Percentiles rank a stretch among this genome's conserved stretches.
These are phyloP conservation scores for Quillaja saponaria DNA, from an alignment of 306 rosid genomes.

Conservation along the genomic window DNA sequence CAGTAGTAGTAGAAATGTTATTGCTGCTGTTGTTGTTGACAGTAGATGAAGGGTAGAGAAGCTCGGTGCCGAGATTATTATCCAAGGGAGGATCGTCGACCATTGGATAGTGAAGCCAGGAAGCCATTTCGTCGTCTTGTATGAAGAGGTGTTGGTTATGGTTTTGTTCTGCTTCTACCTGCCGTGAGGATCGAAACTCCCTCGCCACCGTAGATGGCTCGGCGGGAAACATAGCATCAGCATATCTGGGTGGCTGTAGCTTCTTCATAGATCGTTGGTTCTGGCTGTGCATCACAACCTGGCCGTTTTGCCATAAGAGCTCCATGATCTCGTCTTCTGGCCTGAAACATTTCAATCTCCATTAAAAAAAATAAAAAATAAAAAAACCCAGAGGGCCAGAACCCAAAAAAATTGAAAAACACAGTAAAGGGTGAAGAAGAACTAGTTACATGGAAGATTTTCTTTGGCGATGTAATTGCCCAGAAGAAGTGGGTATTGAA, in stretches of 20 bases:
- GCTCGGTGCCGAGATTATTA: conserved; percentile 51
- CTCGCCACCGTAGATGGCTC: conserved; percentile 26
- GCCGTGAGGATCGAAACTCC: conserved; percentile 38
- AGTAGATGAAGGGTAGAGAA: conserved; percentile 32
- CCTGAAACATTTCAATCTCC: conserved; percentile 37
- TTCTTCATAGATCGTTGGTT: conserved; percentile 47
- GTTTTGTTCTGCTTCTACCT: conserved; percentile 18
- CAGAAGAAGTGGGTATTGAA: conserved; percentile 38
- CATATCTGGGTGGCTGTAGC: conserved; percentile 23
- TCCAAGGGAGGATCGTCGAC: conserved; percentile 58
- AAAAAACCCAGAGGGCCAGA: neutral
- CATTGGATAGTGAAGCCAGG: conserved; percentile 71
- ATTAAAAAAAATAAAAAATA: neutral
- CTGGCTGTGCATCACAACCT: conserved; percentile 57
- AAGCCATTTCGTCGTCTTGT: conserved; percentile 75
- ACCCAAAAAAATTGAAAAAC: neutral
- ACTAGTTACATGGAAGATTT: conserved; percentile 48
- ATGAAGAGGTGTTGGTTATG: conserved; percentile 50
- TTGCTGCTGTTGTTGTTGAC: conserved; percentile 14
- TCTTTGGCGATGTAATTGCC: conserved; percentile 29
- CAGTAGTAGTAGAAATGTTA: neutral
- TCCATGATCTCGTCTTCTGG: conserved; percentile 65
- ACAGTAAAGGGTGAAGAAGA: neutral
- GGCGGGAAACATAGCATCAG: conserved; percentile 30
- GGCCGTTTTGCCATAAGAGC: conserved; percentile 79